Evolutionary conservation across 1,284 basidiomycete genomes (phyloP).

Genomic region (Apiotrichum sp.): DNA sequence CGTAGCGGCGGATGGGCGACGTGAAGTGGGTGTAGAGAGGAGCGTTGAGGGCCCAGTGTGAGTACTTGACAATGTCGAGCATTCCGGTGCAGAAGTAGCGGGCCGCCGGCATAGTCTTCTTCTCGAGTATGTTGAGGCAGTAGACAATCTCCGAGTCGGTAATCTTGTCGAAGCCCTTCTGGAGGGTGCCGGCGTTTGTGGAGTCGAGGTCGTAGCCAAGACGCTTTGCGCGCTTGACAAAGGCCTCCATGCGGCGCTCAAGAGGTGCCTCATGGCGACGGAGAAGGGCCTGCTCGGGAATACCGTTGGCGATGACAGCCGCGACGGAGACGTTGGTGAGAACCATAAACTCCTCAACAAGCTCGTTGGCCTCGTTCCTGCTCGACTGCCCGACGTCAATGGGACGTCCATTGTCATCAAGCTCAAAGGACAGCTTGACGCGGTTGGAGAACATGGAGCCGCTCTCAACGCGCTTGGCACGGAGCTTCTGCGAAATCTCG

Average conservation of each 20-base stretch:
- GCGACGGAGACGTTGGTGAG: slow-evolving; percentile 85
- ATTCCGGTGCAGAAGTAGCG: slow-evolving; percentile 99
- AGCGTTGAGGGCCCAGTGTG: slow-evolving; percentile 83
- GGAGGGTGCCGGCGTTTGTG: slow-evolving; percentile 71
- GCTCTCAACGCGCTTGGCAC: slow-evolving; percentile 66
- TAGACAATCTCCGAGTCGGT: slow-evolving; percentile 64
- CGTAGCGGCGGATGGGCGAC: slow-evolving; percentile 76
- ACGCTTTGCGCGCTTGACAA: slow-evolving; percentile 69
- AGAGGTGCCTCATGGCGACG: slow-evolving; percentile 89
- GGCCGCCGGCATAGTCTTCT: slow-evolving; percentile 80
- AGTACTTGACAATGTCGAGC: slow-evolving; percentile 97
- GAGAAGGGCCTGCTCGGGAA: slow-evolving; percentile 91
- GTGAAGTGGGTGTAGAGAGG: slow-evolving; percentile 98
- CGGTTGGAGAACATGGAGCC: slow-evolving; percentile 74
- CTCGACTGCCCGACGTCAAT: slow-evolving; percentile 66
- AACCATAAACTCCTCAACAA: slow-evolving; percentile 97
- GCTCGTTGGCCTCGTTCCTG: slow-evolving; percentile 64
- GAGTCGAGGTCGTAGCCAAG: slow-evolving; percentile 79
- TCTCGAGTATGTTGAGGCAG: slow-evolving; percentile 71
- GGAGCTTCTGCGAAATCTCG: slow-evolving; percentile 64
- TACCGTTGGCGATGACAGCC: slow-evolving; percentile 82
- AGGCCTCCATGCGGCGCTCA: slow-evolving; percentile 68
- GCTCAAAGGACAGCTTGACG: slow-evolving; percentile 65
- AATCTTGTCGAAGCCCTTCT: slow-evolving; percentile 72
- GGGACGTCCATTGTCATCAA: slow-evolving; percentile 79